Evolutionary conservation across 345 rosid genomes (phyloP), one percentile per base, ranked within the genome.

Genomic region (Lenwebbia sp.): DNA sequence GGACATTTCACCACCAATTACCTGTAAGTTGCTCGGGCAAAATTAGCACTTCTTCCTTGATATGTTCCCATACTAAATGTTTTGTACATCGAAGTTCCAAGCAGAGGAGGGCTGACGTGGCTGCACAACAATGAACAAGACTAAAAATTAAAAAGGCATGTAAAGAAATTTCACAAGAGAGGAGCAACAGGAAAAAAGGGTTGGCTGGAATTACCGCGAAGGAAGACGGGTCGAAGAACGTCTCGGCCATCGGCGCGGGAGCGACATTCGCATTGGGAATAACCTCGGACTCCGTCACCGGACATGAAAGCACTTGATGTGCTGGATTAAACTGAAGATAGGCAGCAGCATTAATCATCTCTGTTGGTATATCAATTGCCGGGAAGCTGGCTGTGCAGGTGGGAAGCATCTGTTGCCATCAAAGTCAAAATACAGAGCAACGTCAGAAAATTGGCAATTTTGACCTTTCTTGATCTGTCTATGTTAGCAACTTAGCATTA

Each of bases 31-130:
- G 92, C 84, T 89, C 91, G 70, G 86, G 92, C 87, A 82, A 89
- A 87, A 75, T 86, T 51, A 41, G 84, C 84, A 62, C 87, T 84
- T 90, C 87, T 83, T 85, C 90, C 89, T 87, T 90, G 91, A 82
- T 93, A 92, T 88, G 90, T 90, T 83, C 90, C 92, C 87, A 89
- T 85, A 91, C 91, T 90, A 93, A 83, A 91, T 91, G 90, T 91
- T 92, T 22, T 93, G 96, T 49, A 91, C 85, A 87, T 91, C 94
- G 89, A 90, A 90, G 88, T 91, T 93, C 98, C 96, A 96, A 76
- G 86, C 84, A 49, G 92, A 84, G 84, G 93, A 85, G 54, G 94
- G 89, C 86, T 91, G 93, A 52, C 89, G 83, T 88, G 92, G 95
- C 92, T 95, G 93, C 89, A 84, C 88, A 85, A 41, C 5, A 83